Percentiles rank a stretch among this genome's conserved stretches.
Conservation (phyloP, 176 grass and related monocot species). For the Ananas comosus region DNA sequence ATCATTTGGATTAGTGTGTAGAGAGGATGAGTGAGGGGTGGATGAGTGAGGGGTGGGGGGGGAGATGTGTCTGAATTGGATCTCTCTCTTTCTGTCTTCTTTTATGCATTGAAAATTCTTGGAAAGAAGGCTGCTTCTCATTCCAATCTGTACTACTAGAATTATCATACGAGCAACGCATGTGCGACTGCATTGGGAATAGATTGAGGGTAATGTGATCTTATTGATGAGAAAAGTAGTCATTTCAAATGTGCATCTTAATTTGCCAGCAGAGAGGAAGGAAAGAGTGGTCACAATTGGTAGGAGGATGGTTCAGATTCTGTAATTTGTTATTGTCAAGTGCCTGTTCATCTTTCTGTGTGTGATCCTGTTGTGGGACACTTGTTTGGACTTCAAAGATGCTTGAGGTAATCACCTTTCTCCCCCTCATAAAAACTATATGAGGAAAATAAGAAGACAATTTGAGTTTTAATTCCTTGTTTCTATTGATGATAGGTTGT, state of each 20-base stretch:
- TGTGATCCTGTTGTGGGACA: too few relatives aligned
- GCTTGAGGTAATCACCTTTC: too few relatives aligned
- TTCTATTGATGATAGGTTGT: too few relatives aligned
- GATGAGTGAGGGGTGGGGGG: background rate
- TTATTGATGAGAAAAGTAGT: background rate
- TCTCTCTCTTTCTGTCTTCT: background rate
- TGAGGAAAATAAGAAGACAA: too few relatives aligned
- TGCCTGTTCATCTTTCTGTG: too few relatives aligned
- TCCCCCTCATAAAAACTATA: too few relatives aligned
- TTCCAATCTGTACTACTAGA: background rate
- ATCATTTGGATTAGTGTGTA: constrained; percentile 2
- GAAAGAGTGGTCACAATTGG: too few relatives aligned
- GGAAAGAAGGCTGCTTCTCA: background rate
- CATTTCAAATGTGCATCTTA: background rate
- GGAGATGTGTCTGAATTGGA: background rate
- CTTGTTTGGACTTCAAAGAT: too few relatives aligned
- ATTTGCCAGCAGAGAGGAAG: background rate
- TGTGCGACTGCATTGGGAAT: too few relatives aligned
- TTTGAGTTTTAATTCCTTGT: too few relatives aligned
- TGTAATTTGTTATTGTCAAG: too few relatives aligned
- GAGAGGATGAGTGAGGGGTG: background rate
- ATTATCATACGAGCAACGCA: background rate
- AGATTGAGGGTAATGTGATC: background rate
- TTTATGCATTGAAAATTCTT: background rate
- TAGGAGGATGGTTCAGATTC: too few relatives aligned